phyloP scores from a whole-genome alignment of 148 eudicot species.

The Camellia lanceoleosa region DNA sequence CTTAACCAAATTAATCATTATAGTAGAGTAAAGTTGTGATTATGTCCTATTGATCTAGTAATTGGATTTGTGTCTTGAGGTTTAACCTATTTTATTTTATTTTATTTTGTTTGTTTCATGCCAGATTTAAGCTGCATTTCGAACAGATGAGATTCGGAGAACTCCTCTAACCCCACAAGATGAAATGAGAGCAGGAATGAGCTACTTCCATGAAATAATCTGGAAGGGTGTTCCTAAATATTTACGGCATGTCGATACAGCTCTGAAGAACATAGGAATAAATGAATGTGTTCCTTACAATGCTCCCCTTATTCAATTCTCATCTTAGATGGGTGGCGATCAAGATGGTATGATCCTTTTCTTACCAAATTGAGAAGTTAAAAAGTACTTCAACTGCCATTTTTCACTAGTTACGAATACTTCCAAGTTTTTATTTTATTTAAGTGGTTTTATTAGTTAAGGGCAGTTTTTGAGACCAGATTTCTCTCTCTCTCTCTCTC shows the following conservation, averaged over 20 bases:
- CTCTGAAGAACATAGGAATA: constrained; percentile 93
- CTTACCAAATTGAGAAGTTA: neutral
- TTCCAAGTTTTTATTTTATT: neutral
- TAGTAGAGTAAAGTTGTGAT: no score
- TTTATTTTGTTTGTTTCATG: no score
- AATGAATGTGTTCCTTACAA: constrained; percentile 93
- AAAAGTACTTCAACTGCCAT: neutral
- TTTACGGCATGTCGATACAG: constrained; percentile 91
- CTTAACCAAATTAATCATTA: no score
- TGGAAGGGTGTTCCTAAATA: constrained; percentile 97
- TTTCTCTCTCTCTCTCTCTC: no score
- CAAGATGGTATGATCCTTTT: constrained; percentile 69
- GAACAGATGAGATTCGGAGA: constrained; percentile 78
- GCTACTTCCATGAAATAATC: constrained; percentile 95
- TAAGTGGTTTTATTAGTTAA: no score
- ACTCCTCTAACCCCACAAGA: constrained; percentile 93
- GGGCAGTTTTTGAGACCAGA: no score
- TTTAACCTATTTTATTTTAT: no score
- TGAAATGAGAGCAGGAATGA: constrained; percentile 99
- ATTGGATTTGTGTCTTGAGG: no score
- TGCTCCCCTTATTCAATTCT: constrained; percentile 96
- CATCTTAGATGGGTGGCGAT: constrained; percentile 99
- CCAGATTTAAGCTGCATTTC: no score
- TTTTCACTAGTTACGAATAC: neutral
- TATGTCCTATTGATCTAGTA: no score